Percentiles rank a stretch among this genome's conserved stretches.
Conservation (phyloP, 2,329 filamentous ascomycete species). For the Fusarium bulbicola region DNA sequence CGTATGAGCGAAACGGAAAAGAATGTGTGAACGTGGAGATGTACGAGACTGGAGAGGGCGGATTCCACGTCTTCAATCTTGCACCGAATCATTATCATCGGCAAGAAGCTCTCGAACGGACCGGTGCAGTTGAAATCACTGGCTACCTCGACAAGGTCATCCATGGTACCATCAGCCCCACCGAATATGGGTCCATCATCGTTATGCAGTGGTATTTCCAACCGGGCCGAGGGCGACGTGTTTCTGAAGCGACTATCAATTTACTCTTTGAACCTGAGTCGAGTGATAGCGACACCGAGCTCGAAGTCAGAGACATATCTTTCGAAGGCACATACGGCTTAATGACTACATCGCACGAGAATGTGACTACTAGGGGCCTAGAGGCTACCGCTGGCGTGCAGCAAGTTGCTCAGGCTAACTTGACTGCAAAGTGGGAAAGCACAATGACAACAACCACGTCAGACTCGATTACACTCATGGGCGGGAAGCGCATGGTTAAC, state of each 20-base stretch:
- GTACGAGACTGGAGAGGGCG: not conserved
- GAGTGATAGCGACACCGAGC: not conserved
- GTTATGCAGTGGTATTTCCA: not conserved
- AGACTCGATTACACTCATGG: not conserved
- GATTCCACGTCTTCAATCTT: not conserved
- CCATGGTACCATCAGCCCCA: not conserved
- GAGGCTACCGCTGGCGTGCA: not conserved
- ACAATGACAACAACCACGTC: not conserved
- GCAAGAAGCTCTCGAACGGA: not conserved
- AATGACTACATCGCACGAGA: not conserved
- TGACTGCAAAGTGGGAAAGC: not conserved
- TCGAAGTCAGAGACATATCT: not conserved
- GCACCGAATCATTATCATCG: not conserved
- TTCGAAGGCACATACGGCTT: not conserved
- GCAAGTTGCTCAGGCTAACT: not conserved
- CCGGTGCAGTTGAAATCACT: not conserved
- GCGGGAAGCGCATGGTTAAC: not conserved
- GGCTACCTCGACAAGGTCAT: not conserved
- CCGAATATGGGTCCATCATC: not conserved
- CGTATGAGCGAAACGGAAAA: not conserved
- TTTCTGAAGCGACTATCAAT: not conserved
- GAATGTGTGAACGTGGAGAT: not conserved
- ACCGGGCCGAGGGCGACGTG: not conserved
- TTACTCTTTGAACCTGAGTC: not conserved
- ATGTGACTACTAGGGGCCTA: not conserved